Evolutionary conservation across 1,139 yeast species (phyloP).

Genomic region (Hyphopichia buzzinii): DNA sequence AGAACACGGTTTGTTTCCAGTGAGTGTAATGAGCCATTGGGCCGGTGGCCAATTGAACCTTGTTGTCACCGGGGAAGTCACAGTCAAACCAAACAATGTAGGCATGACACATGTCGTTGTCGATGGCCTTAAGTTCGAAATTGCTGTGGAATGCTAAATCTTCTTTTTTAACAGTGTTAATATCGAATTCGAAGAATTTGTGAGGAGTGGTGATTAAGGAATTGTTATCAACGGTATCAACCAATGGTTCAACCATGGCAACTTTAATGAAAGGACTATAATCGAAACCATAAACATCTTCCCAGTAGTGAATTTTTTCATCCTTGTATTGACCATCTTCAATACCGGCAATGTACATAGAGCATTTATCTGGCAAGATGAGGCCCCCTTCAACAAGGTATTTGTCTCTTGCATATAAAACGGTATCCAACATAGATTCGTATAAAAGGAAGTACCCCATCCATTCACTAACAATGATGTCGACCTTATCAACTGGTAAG

Average conservation of each 20-base stretch:
- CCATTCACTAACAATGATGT: constrained; percentile 97
- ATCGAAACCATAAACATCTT: constrained; percentile 95
- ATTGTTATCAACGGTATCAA: constrained; percentile 83
- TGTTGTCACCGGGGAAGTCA: constrained; percentile 68
- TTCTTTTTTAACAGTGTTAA: constrained; percentile 82
- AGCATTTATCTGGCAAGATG: constrained; percentile 93
- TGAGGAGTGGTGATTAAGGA: constrained; percentile 72
- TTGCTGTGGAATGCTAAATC: constrained; percentile 72
- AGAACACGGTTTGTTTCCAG: constrained; percentile 98
- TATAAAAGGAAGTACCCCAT: constrained; percentile 97
- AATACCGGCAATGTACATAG: constrained; percentile 87
- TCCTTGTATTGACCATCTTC: constrained; percentile 94
- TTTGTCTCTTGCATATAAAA: constrained; percentile 87
- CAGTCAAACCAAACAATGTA: constrained; percentile 94
- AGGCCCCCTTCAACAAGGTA: constrained; percentile 85
- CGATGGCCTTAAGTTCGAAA: constrained; percentile 69
- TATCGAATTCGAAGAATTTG: constrained; percentile 77
- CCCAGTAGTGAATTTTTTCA: constrained; percentile 94
- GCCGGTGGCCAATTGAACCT: constrained; percentile 71
- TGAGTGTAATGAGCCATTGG: constrained; percentile 82
- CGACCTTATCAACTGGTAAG: constrained; percentile 78
- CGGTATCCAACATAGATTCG: constrained; percentile 98
- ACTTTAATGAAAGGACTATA: constrained; percentile 69
- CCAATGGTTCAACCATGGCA: constrained; percentile 92
- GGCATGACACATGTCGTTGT: constrained; percentile 85